These are phyloP conservation scores for Murraya koenigii DNA, from an alignment of 345 rosid genomes.

Conservation along the genomic window DNA sequence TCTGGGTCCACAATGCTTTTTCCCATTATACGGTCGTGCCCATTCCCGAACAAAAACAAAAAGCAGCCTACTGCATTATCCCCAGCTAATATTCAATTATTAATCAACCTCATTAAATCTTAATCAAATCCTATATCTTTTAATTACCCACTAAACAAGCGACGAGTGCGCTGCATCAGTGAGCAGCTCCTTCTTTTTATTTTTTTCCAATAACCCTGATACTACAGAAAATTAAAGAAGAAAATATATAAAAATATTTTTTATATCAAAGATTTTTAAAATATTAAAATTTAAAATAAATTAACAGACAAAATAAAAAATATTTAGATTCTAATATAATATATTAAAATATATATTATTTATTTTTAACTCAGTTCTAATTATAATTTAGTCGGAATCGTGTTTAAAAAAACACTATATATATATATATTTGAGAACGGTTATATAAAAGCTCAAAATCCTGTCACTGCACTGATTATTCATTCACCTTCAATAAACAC, in stretches of 20 bases:
- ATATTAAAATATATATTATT: too few species aligned
- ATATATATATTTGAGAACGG: neutral
- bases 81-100: neutral
- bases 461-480: neutral
- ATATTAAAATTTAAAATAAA: too few species aligned
- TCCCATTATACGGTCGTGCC: neutral
- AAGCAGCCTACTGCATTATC: conserved; percentile 23
- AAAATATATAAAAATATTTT: neutral
- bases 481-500: neutral
- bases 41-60: conserved; percentile 15
- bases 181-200: neutral
- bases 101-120: neutral
- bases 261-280: too few species aligned
- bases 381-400: too few species aligned
- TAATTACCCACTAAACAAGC: conserved; percentile 2
- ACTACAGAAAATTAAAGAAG: neutral
- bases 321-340: too few species aligned
- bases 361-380: too few species aligned
- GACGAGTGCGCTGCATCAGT: neutral
- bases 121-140: neutral
- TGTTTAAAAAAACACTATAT: too few species aligned
- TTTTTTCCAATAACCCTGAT: neutral
- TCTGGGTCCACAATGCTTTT: conserved; percentile 13
- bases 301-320: too few species aligned
- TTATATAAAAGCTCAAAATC: neutral